Percentiles rank a stretch among this genome's conserved stretches.
Evolutionary conservation across 768 basidiomycete species (phyloP).

Genomic region (Pulveroboletus ravenelii): DNA sequence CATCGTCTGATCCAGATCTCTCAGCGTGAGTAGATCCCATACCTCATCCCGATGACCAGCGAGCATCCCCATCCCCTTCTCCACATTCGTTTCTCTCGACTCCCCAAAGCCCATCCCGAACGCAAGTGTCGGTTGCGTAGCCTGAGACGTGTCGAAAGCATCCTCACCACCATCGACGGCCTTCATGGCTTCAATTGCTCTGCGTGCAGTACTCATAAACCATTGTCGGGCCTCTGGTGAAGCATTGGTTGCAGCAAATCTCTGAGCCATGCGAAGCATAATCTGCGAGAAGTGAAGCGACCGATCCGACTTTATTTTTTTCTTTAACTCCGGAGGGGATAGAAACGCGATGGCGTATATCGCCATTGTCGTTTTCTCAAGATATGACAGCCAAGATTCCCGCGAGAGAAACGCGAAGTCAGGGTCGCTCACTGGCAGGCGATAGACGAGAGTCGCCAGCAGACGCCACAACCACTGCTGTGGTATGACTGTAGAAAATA

Average conservation of each 20-base stretch:
- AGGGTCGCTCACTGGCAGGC: conserved; percentile 73
- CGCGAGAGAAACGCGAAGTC: conserved; percentile 66
- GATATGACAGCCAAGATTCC: conserved; percentile 70
- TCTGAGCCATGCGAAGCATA: conserved; percentile 68
- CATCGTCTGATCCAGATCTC: conserved; percentile 69
- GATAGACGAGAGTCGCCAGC: conserved; percentile 69
- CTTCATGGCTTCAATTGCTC: conserved; percentile 75
- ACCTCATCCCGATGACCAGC: conserved; percentile 67
- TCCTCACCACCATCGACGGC: conserved; percentile 74
- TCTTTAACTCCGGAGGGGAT: conserved; percentile 70
- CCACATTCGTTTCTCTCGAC: conserved; percentile 55
- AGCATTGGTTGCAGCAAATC: conserved; percentile 46
- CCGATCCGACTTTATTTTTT: conserved; percentile 59
- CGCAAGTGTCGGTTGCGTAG: conserved; percentile 54
- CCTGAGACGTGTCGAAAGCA: conserved; percentile 62
- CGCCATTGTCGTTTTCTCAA: conserved; percentile 76
- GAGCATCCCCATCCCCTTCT: conserved; percentile 71
- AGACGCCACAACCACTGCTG: conserved; percentile 52
- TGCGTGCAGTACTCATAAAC: conserved; percentile 53
- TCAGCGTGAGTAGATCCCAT: conserved; percentile 67
- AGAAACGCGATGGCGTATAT: conserved; percentile 86
- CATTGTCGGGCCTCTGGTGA: conserved; percentile 48
- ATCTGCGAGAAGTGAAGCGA: conserved; percentile 64
- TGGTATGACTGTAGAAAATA: conserved; percentile 60
- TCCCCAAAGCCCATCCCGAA: conserved; percentile 89